phyloP scores from a whole-genome alignment of 345 rosid genomes.

The Salix caprea region DNA sequence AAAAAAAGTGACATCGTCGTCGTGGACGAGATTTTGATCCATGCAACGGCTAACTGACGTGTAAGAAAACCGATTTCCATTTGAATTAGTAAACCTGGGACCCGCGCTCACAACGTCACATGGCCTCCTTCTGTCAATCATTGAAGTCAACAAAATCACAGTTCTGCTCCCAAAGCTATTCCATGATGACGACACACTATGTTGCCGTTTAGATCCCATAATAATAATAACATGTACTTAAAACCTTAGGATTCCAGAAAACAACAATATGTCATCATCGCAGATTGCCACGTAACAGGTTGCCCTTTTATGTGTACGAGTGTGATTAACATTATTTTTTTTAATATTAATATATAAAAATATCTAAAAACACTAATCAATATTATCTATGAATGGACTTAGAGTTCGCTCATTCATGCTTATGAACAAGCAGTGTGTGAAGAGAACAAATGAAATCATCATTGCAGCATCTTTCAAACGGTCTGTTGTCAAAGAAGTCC shows the following conservation, averaged over 20 bases:
- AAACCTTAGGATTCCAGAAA: not conserved
- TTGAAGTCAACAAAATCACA: not conserved
- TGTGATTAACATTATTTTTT: no score
- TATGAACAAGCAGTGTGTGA: no score
- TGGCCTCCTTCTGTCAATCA: conserved; percentile 5
- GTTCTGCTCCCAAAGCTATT: not conserved
- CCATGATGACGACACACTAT: no score
- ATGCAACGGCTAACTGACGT: conserved; percentile 38
- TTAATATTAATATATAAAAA: no score
- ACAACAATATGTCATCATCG: no score
- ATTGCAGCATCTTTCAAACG: conserved; percentile 23
- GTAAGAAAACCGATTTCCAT: not conserved
- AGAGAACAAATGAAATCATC: not conserved
- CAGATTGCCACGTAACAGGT: no score
- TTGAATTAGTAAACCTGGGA: conserved; percentile 7
- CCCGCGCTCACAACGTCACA: not conserved
- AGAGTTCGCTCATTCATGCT: no score
- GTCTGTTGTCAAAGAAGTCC: conserved; percentile 12
- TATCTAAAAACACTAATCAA: no score
- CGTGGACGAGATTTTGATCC: not conserved
- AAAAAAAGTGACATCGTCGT: not conserved
- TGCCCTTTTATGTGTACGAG: no score
- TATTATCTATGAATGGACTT: no score
- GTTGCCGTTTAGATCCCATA: not conserved
- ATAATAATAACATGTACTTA: not conserved